Evolutionary conservation across 495 filamentous ascomycete species (phyloP).

Genomic region (Trichoderma gamsii): DNA sequence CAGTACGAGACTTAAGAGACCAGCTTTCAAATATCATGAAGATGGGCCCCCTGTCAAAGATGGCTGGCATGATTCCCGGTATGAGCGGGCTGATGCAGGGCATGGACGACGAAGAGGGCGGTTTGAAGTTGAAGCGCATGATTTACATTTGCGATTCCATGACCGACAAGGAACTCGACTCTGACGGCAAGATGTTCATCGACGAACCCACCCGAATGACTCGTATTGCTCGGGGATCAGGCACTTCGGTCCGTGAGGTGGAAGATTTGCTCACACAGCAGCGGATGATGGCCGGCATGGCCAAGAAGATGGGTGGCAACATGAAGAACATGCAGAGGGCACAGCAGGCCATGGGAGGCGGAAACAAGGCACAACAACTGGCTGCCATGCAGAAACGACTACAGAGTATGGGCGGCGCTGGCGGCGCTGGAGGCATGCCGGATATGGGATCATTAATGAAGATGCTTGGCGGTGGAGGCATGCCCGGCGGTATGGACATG

Average conservation of each 20-base stretch:
- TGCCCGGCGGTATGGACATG: conserved; percentile 69
- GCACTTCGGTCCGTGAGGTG: conserved; percentile 88
- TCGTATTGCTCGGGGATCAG: conserved; percentile 79
- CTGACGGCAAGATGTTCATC: conserved; percentile 88
- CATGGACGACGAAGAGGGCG: conserved; percentile 95
- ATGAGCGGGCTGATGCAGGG: conserved; percentile 86
- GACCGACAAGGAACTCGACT: conserved; percentile 90
- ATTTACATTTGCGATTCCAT: conserved; percentile 98
- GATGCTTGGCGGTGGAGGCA: conserved; percentile 60
- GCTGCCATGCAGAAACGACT: conserved; percentile 96
- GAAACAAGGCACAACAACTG: conserved; percentile 85
- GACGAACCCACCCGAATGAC: conserved; percentile 94
- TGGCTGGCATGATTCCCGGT: conserved; percentile 98
- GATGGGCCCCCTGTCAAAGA: conserved; percentile 95
- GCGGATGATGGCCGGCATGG: conserved; percentile 98
- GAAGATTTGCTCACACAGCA: conserved; percentile 97
- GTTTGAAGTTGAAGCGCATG: conserved; percentile 90
- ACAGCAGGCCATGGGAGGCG: conserved; percentile 81
- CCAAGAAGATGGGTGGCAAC: conserved; percentile 94
- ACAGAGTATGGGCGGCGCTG: conserved; percentile 80
- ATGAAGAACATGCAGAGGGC: conserved; percentile 95
- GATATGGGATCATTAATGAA: conserved; percentile 83
- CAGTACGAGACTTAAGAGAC: conserved; percentile 87
- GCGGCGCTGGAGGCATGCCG: conserved; percentile 55
- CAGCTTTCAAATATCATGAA: conserved; percentile 99